Evolutionary conservation across 106 monocot species (phyloP), one percentile per base, ranked within the genome.

Genomic region (Gastrodia elata): DNA sequence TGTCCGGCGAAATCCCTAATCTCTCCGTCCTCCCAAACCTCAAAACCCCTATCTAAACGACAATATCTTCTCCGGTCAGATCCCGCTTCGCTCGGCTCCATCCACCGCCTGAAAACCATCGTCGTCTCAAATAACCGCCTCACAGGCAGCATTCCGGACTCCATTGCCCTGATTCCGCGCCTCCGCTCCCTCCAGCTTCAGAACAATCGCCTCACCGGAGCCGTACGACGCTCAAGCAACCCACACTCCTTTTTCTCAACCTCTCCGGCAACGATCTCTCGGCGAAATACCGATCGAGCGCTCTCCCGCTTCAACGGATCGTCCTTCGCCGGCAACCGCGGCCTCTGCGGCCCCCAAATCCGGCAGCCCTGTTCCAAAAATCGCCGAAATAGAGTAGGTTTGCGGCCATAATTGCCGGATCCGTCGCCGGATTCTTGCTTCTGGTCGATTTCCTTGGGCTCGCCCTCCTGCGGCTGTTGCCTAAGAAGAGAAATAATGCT

Each of bases 51-150:
- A 83, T 76, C 85, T 98, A 70, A 84, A 40, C 77, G 52, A 75
- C 71, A 98, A 98, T 69, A 75, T 41, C 67, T 86, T 98, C 80
- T 82, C 83, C 71, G 98, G 98, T 68, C 25, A 43, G 26, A 85
- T 98, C 91, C 93, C 0, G 33, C 40, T 5, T 70, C 78, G 28
- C 64, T 98, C 35, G 57, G 87, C 39, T 13, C 64, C 3, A 84
- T 98, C 68, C 98, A 91, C 74, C 90, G 88, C 18, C 81, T 93
- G 69, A 93, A 88, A 59, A 72, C 88, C 55, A 40, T 98, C 71
- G 86, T 80, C 35, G 78, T 98, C 30, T 83, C 90, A 67, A 39
- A 78, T 22, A 98, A 98, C 78, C 73, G 27, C 11, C 78, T 98
- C 34, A 64, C 86, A 30, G 98, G 98, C 38, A 38, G 56, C 64